These are phyloP conservation scores for Filosporella fistucella DNA, from an alignment of 495 filamentous ascomycete species.

Conservation along the genomic window DNA sequence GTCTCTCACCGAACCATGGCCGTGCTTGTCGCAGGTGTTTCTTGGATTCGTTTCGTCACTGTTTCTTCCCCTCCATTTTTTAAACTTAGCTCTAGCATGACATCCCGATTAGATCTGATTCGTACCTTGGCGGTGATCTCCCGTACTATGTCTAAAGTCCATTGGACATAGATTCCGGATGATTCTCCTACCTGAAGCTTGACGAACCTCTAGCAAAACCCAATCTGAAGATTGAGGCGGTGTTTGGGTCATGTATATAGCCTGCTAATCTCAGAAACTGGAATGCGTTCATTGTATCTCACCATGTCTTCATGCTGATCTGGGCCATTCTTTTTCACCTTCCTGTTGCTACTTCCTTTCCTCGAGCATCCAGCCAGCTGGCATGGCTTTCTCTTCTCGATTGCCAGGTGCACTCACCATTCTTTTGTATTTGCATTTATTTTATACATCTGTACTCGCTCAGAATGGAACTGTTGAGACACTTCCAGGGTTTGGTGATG, in stretches of 20 bases:
- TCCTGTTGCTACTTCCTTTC: not conserved
- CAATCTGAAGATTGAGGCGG: not conserved
- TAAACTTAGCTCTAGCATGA: not conserved
- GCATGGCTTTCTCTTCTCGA: constrained; percentile 15
- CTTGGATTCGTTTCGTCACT: constrained; percentile 3
- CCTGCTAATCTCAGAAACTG: not conserved
- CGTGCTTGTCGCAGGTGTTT: no score
- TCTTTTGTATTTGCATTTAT: constrained; percentile 7
- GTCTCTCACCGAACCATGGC: no score
- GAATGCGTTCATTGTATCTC: not conserved
- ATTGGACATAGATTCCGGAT: constrained; percentile 1
- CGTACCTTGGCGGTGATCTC: not conserved
- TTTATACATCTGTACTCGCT: constrained; percentile 2
- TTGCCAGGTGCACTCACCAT: constrained; percentile 7
- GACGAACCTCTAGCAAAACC: not conserved
- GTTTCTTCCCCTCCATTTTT: not conserved
- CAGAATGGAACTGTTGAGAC: constrained; percentile 10
- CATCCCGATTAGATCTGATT: constrained; percentile 1
- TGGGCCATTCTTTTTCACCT: not conserved
- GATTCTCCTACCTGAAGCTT: not conserved
- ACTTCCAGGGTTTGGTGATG: constrained; percentile 15
- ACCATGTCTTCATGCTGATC: not conserved
- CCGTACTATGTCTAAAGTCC: not conserved
- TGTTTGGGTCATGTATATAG: not conserved
- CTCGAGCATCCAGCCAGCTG: not conserved